These are phyloP conservation scores for Mucor piriformis DNA, from an alignment of 371 early-diverging fungal genomes.

Conservation along the genomic window DNA sequence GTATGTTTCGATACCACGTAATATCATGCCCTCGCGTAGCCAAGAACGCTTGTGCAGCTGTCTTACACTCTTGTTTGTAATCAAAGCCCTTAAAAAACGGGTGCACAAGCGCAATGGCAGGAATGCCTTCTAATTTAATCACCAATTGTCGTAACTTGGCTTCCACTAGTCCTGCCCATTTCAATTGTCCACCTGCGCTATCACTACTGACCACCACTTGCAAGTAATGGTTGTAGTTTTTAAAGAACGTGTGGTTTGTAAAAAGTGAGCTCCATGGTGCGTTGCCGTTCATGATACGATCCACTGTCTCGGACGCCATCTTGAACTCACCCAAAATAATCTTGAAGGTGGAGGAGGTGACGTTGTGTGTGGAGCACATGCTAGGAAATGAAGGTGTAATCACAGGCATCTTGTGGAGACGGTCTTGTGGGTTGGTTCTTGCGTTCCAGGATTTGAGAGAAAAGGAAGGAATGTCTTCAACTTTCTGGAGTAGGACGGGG, in stretches of 20 bases:
- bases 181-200: constrained; percentile 60
- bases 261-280: constrained; percentile 60
- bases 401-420: constrained; percentile 86
- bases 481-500: constrained; percentile 82
- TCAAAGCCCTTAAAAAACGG: constrained; percentile 88
- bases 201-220: constrained; percentile 70
- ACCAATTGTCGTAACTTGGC: constrained; percentile 89
- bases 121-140: constrained; percentile 76
- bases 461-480: constrained; percentile 53
- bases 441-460: constrained; percentile 89
- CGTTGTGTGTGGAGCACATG: constrained; percentile 98
- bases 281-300: constrained; percentile 22
- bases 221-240: constrained; percentile 81
- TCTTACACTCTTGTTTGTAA: constrained; percentile 53
- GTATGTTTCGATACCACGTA: background rate
- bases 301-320: constrained; percentile 27
- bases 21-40: constrained; percentile 14
- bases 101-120: constrained; percentile 75
- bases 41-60: constrained; percentile 54
- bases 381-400: constrained; percentile 98
- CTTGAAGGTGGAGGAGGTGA: constrained; percentile 61
- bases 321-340: constrained; percentile 74
- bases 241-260: constrained; percentile 84
- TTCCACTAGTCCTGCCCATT: constrained; percentile 89
- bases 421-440: constrained; percentile 19